Evolutionary conservation across 495 filamentous ascomycete genomes (phyloP).

Genomic region (Penicillium simplicissimum): DNA sequence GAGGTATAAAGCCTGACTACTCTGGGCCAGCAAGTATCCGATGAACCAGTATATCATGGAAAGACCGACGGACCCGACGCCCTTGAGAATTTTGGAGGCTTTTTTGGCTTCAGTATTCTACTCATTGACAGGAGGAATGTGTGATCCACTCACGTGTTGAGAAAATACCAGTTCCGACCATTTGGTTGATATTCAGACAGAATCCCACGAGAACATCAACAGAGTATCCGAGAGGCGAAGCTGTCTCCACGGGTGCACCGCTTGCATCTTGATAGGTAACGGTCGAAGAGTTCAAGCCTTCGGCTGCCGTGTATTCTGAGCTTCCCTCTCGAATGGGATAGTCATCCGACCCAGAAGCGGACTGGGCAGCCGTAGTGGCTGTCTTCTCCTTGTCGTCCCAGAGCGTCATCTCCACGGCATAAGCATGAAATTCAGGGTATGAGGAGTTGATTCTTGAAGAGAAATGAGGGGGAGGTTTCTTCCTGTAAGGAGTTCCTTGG

Average conservation of each 20-base stretch:
- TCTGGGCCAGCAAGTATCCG: conserved; percentile 53
- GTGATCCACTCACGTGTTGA: conserved; percentile 54
- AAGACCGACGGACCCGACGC: conserved; percentile 61
- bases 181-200: conserved; percentile 63
- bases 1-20: conserved; percentile 56
- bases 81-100: conserved; percentile 57
- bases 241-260: conserved; percentile 61
- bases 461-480: no score
- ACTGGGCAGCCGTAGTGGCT: neutral
- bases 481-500: no score
- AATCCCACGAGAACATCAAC: conserved; percentile 57
- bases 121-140: neutral
- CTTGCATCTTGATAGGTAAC: conserved; percentile 62
- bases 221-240: conserved; percentile 60
- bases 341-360: neutral
- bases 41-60: conserved; percentile 62
- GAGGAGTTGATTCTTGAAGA: no score
- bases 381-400: conserved; percentile 12
- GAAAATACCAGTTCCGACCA: conserved; percentile 68
- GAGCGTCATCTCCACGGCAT: neutral
- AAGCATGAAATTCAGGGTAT: no score
- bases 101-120: neutral
- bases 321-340: conserved; percentile 35
- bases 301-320: conserved; percentile 51
- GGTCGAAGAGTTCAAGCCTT: conserved; percentile 55